Percentiles rank a stretch among this genome's conserved stretches.
Evolutionary conservation across 2,329 filamentous ascomycete genomes (phyloP).

Genomic region (Macrophomina pseudophaseolina): DNA sequence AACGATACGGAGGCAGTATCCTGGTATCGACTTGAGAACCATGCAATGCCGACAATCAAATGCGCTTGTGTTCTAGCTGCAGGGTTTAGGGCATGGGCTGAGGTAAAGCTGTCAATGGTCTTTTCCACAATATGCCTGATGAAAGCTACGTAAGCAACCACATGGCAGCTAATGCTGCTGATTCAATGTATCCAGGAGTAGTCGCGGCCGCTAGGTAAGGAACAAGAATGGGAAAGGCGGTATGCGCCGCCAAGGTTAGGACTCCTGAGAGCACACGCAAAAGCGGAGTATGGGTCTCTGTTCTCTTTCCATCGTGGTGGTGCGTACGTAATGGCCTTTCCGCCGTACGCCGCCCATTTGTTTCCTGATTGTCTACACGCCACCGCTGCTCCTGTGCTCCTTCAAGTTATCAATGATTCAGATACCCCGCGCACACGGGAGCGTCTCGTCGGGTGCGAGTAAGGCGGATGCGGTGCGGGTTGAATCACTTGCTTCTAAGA

Average conservation of each 20-base stretch:
- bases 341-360: neutral
- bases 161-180: no score
- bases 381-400: neutral
- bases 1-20: no score
- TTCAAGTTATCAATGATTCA: neutral
- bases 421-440: neutral
- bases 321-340: no score
- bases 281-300: neutral
- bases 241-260: neutral
- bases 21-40: no score
- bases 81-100: no score
- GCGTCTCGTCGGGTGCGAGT: neutral
- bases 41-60: no score
- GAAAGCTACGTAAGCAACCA: no score
- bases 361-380: neutral
- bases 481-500: neutral
- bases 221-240: neutral
- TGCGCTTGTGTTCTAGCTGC: no score
- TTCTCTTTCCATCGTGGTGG: neutral
- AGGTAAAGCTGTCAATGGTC: no score
- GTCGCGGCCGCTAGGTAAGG: no score
- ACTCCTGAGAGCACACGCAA: neutral
- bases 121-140: no score
- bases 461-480: neutral
- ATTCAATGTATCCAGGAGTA: no score